phyloP scores from a whole-genome alignment of 805 yeast genomes.

The Jamesozyma gamospora region DNA sequence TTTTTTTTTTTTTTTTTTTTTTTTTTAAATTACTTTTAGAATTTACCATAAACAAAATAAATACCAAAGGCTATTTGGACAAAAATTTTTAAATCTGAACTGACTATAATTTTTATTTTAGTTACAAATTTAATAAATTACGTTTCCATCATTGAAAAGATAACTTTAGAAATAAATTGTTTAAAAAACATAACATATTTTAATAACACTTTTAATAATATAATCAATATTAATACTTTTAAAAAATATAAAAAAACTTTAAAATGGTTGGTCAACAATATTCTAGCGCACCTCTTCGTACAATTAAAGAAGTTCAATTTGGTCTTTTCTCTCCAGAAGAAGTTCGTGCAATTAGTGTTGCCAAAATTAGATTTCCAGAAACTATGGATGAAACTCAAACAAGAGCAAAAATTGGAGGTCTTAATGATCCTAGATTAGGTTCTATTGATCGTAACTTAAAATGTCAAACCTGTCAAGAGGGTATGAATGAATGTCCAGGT shows the following conservation, averaged over 20 bases:
- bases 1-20: too few relatives aligned
- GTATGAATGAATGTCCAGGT: constrained; percentile 98
- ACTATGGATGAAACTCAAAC: constrained; percentile 98
- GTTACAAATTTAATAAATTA: too few relatives aligned
- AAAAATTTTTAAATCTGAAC: too few relatives aligned
- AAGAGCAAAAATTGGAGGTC: constrained; percentile 92
- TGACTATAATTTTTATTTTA: too few relatives aligned
- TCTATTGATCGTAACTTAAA: constrained; percentile 93
- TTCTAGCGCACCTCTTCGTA: constrained; percentile 96
- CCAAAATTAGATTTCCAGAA: constrained; percentile 96
- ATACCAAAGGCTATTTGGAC: too few relatives aligned
- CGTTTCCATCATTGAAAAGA: too few relatives aligned
- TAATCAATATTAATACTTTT: too few relatives aligned
- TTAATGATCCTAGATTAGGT: constrained; percentile 94
- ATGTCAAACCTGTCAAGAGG: constrained; percentile 99
- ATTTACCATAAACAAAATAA: too few relatives aligned
- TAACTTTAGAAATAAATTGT: too few relatives aligned
- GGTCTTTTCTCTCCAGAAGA: constrained; percentile 98
- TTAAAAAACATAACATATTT: too few relatives aligned
- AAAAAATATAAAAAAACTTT: constrained; percentile 2
- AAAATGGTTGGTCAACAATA: constrained; percentile 59
- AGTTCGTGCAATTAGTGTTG: constrained; percentile 92
- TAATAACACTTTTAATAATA: too few relatives aligned
- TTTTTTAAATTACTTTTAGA: too few relatives aligned
- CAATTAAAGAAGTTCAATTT: constrained; percentile 96